Evolutionary conservation across 192 early-diverging fungal genomes (phyloP), one percentile per base, ranked within the genome.

Genomic region (Thoreauomyces humboldtii): DNA sequence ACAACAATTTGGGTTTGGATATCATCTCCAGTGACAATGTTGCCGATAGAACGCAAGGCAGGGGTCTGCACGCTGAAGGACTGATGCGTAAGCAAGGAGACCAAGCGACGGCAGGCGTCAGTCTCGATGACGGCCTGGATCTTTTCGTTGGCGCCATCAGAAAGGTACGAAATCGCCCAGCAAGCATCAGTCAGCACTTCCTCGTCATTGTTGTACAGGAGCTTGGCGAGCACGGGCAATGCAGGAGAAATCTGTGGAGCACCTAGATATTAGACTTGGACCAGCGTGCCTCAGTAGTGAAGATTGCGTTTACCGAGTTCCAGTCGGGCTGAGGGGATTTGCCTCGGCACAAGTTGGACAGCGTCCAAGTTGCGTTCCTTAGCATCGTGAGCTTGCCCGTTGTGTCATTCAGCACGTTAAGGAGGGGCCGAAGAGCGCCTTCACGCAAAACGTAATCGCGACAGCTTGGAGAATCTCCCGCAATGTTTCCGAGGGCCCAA

Each of bases 131-230:
- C 96, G 11, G 92, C 91, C 73, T 98, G 94, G 48, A 99, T 98
- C 80, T 96, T 96, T 64, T 98, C 93, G 77, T 99, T 98, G 36
- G 86, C 48, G 0, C 96, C 96, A 67, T 99, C 95, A 22, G 95
- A 96, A 28, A 99, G 86, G 67, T 99, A 99, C n/a, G 96, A 98
- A 62, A 99, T 91, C 21, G 96, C 96, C 96, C 96, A 99, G 84
- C 95, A 98, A n/a, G 96, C 91, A 73, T 98, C 96, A 15, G 93
- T 96, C 70, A 98, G 78, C 24, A 99, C 86, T 69, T 99, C 96
- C 45, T 95, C 93, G 73, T 99, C 97, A 21, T 79, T 83, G 15
- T 91, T 86, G 75, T 92, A 85, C 51, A 99, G 86, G 33, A 99
- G 81, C 70, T 92, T 93, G 47, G 94, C 88, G 28, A 99, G 87